These are phyloP conservation scores for Viola odorata DNA, from an alignment of 345 rosid species.

Conservation along the genomic window DNA sequence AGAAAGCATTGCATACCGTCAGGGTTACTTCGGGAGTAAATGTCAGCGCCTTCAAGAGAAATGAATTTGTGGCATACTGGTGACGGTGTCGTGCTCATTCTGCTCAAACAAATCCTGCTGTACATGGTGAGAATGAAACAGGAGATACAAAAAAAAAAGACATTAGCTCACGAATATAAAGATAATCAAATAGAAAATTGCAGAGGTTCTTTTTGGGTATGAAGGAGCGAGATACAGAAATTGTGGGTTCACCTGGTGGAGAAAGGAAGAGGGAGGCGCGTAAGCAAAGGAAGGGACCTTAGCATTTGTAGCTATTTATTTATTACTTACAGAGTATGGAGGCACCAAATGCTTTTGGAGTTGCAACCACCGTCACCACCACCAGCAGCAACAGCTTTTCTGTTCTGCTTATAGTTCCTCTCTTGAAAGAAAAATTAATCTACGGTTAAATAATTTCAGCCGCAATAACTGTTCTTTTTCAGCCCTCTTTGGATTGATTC, in stretches of 20 bases:
- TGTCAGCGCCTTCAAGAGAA: constrained; percentile 43
- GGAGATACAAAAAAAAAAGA: too few relatives aligned
- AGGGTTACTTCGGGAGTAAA: constrained; percentile 28
- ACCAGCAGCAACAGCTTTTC: too few relatives aligned
- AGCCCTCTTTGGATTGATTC: too few relatives aligned
- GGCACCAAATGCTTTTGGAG: too few relatives aligned
- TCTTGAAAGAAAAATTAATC: too few relatives aligned
- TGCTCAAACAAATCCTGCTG: constrained; percentile 25
- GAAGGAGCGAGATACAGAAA: not conserved
- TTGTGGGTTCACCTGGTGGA: not conserved
- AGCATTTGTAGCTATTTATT: not conserved
- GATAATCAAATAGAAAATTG: not conserved
- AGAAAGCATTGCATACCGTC: constrained; percentile 35
- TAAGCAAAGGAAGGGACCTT: not conserved
- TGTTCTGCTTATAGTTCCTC: too few relatives aligned
- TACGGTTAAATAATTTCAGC: too few relatives aligned
- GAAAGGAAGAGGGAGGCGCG: constrained; percentile 2
- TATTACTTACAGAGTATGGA: too few relatives aligned
- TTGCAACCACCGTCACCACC: too few relatives aligned
- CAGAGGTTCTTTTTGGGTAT: not conserved
- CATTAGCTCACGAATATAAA: not conserved
- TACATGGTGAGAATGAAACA: not conserved
- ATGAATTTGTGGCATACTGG: constrained; percentile 46
- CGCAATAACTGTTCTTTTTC: too few relatives aligned
- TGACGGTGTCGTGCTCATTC: constrained; percentile 43